A percentile compares a stretch with the other conserved stretches of the same genome.
phyloP scores from a whole-genome alignment of 305 asterid genomes.

The Fraxinus velutina region DNA sequence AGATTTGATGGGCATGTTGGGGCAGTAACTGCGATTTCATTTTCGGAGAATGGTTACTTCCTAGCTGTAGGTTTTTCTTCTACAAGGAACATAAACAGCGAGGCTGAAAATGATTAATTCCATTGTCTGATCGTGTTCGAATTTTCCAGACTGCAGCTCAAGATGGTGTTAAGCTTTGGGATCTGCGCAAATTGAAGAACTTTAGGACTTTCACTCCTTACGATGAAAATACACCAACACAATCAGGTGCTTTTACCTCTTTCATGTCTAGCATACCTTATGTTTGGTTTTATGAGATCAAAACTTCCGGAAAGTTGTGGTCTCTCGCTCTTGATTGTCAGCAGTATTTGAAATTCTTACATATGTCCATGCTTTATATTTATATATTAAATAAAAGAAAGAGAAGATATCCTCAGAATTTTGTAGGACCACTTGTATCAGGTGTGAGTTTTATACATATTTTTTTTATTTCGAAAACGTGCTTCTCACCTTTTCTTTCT shows the following conservation, averaged over 20 bases:
- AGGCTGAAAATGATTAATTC: constrained; percentile 8
- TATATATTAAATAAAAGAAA: neutral
- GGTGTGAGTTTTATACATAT: neutral
- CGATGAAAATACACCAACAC: constrained; percentile 84
- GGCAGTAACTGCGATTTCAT: constrained; percentile 81
- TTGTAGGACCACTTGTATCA: neutral
- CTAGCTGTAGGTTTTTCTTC: constrained; percentile 64
- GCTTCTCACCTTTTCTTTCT: constrained; percentile 10
- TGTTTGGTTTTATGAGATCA: neutral
- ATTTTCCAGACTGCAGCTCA: constrained; percentile 88
- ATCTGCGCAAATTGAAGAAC: constrained; percentile 87
- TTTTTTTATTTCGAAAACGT: neutral
- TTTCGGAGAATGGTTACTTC: constrained; percentile 98
- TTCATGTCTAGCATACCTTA: constrained; percentile 6
- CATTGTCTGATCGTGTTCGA: constrained; percentile 23
- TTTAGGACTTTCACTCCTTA: constrained; percentile 76
- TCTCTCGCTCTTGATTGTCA: neutral
- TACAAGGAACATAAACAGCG: neutral
- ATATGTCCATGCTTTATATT: neutral
- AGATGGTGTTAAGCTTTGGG: constrained; percentile 98
- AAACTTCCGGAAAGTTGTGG: constrained; percentile 4
- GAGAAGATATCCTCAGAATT: neutral
- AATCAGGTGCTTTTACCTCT: constrained; percentile 50
- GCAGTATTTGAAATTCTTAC: neutral
- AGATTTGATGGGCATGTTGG: constrained; percentile 82